These are phyloP conservation scores for Picea abies DNA, from an alignment of 83 land plant species.

Conservation along the genomic window DNA sequence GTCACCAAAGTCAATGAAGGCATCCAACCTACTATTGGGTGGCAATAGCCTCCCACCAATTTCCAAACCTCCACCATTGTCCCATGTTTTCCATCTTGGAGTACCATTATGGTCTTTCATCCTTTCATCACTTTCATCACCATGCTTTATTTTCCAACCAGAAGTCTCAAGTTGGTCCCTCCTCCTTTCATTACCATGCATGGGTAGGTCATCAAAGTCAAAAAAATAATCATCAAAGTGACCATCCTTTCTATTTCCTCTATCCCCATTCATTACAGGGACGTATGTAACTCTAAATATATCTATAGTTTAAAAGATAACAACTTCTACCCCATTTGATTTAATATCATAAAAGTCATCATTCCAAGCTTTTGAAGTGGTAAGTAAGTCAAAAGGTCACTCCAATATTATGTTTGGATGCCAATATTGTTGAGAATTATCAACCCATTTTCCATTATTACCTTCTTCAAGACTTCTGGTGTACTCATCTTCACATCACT, in stretches of 20 bases:
- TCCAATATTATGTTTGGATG: conserved; percentile 24
- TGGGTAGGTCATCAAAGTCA: conserved; percentile 2
- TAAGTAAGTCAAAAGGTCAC: conserved; percentile 21
- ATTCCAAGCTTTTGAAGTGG: conserved; percentile 60
- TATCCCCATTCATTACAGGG: conserved; percentile 5
- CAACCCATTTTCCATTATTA: too few relatives aligned
- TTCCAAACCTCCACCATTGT: neutral
- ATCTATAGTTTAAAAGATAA: conserved; percentile 69
- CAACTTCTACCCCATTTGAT: conserved; percentile 76
- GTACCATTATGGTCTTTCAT: too few relatives aligned
- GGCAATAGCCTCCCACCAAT: conserved; percentile 8
- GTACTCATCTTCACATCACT: too few relatives aligned
- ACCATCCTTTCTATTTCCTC: conserved; percentile 22
- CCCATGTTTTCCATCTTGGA: too few relatives aligned
- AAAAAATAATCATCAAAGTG: conserved; percentile 21
- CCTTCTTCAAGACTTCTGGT: too few relatives aligned
- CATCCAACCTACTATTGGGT: conserved; percentile 23
- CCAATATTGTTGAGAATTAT: neutral
- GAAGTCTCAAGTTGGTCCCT: conserved; percentile 8
- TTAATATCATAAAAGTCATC: conserved; percentile 71
- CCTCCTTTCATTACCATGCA: neutral
- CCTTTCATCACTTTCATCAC: too few relatives aligned
- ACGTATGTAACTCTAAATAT: conserved; percentile 21
- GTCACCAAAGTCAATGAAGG: conserved; percentile 25
- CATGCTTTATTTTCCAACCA: neutral